phyloP scores from a whole-genome alignment of 2,329 filamentous ascomycete genomes.

The Trichocomaceae sp. region DNA sequence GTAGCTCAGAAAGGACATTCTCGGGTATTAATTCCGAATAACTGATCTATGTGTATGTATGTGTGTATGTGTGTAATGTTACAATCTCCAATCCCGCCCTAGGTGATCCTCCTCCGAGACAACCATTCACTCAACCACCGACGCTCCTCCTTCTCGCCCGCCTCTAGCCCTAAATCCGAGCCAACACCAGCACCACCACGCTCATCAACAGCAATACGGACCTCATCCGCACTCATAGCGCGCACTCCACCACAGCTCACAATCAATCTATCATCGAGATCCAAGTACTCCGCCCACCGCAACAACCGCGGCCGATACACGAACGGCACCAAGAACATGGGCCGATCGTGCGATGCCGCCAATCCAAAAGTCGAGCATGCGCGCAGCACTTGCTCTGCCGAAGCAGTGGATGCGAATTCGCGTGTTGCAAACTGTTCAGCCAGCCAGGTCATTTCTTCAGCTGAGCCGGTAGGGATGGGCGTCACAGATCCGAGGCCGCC shows the following conservation, averaged over 20 bases:
- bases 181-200: constrained; percentile 47
- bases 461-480: constrained; percentile 15
- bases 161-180: constrained; percentile 15
- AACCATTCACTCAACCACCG: constrained; percentile 35
- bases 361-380: constrained; percentile 32
- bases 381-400: constrained; percentile 22
- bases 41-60: too few species aligned
- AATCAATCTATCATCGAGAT: constrained; percentile 65
- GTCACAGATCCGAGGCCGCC: constrained; percentile 16
- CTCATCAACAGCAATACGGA: constrained; percentile 64
- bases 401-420: constrained; percentile 18
- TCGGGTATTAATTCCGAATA: too few species aligned
- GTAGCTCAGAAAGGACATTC: too few species aligned
- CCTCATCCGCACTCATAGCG: constrained; percentile 56
- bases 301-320: constrained; percentile 51
- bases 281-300: constrained; percentile 56
- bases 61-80: not conserved
- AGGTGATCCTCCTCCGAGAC: constrained; percentile 11
- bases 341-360: constrained; percentile 32
- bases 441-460: constrained; percentile 27
- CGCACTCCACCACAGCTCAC: constrained; percentile 54
- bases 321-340: constrained; percentile 31
- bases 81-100: not conserved
- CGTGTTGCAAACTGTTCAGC: constrained; percentile 19
- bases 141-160: constrained; percentile 26